phyloP scores from a whole-genome alignment of 352 stramenopile genomes.

The Globisporangium yorkense region DNA sequence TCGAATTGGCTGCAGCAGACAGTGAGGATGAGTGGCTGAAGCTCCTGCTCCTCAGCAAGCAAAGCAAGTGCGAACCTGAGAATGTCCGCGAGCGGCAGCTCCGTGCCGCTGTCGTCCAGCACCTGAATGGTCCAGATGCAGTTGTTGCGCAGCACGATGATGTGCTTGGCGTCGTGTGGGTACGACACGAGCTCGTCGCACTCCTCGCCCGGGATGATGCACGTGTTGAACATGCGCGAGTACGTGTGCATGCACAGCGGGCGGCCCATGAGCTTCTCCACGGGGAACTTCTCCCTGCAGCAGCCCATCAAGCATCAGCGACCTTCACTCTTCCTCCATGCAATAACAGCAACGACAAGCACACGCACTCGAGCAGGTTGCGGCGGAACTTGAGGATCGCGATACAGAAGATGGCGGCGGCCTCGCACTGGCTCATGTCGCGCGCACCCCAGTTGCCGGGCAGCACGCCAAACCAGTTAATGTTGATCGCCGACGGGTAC shows the following conservation, averaged over 20 bases:
- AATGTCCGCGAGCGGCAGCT: slow-evolving; percentile 71
- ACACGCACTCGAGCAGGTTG: slow-evolving; percentile 76
- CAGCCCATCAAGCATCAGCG: slow-evolving; percentile 3
- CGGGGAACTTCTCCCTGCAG: slow-evolving; percentile 82
- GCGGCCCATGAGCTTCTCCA: slow-evolving; percentile 91
- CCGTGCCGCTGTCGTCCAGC: slow-evolving; percentile 62
- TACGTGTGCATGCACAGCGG: slow-evolving; percentile 94
- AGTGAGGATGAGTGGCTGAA: neutral
- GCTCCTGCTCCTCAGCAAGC: neutral
- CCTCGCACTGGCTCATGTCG: slow-evolving; percentile 90
- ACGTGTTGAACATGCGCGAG: slow-evolving; percentile 96
- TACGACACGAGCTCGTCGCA: slow-evolving; percentile 86
- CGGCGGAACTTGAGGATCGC: slow-evolving; percentile 91
- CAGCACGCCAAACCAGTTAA: slow-evolving; percentile 98
- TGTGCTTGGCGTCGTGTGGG: slow-evolving; percentile 89
- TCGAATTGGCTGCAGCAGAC: slow-evolving; percentile 59
- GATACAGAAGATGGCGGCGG: slow-evolving; percentile 79
- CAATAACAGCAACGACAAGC: neutral
- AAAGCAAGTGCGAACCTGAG: slow-evolving; percentile 28
- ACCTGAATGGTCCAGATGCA: slow-evolving; percentile 85
- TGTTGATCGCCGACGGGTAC: slow-evolving; percentile 95
- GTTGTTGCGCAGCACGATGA: slow-evolving; percentile 90
- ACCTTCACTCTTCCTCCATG: neutral
- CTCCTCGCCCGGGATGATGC: slow-evolving; percentile 90
- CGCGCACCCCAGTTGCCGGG: slow-evolving; percentile 88